Base-by-base conservation (phyloP, 257 asterid genomes). In the Euphrasia confusa region DNA sequence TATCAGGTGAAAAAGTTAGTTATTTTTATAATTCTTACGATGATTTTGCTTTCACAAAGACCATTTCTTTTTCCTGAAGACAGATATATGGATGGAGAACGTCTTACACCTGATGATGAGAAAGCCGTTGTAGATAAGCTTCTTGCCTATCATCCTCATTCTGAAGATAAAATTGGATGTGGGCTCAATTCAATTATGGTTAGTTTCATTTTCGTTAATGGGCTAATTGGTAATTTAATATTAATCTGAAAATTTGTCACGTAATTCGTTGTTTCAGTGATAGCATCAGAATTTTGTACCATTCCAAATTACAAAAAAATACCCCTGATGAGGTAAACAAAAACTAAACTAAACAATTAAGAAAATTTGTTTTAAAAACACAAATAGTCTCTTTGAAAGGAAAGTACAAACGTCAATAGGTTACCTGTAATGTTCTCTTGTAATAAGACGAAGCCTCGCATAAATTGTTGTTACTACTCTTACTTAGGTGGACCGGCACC, bases 181-280 rank as follows among this genome's bases (percentile, higher is more conserved):
- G 99, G 99, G n/a, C 79, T 93, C 35, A 90, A 93, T 75, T 89
- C 91, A 7, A 93, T 93, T 63, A 89, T 93, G 99, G 99, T 89
- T 62, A 76, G 94, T 80, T 64, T 55, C 59, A 5, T 68, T 12
- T 77, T 50, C 8, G 54, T n/a, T 47, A 3, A 13, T 28, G 1
- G 14, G 4, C 17, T 49, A 17, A 40, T 40, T 42, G 14, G 13
- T n/a, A 24, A n/a, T 52, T 71, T 10, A 9, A 37, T 37, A 37
- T 37, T 10, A 53, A 54, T 54, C 24, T 21, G 24, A 21, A 21
- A 21, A 21, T 21, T 21, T 21, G 24, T 21, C 24, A 21, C 24
- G 24, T 21, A 21, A 21, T 21, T 21, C 24, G 24, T 21, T 21
- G 24, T 21, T 21, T 21, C 24, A 21, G 24, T 21, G 24, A 21